phyloP scores from a whole-genome alignment of 2,329 filamentous ascomycete genomes.

The Blumeriella jaapii region DNA sequence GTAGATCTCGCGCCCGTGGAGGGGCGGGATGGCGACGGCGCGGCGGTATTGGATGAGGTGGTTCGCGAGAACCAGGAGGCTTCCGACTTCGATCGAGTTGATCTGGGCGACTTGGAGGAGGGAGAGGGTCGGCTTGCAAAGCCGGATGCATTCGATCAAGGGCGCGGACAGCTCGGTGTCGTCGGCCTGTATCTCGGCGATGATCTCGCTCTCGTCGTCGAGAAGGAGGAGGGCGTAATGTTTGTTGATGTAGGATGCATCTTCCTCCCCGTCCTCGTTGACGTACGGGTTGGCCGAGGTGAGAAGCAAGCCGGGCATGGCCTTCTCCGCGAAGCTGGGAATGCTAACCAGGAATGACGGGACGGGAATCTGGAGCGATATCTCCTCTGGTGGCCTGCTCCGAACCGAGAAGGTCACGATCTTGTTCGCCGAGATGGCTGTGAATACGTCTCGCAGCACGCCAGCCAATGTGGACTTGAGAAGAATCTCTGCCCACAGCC shows the following conservation, averaged over 20 bases:
- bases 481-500: constrained; percentile 60
- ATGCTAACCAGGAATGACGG: constrained; percentile 61
- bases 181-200: constrained; percentile 65
- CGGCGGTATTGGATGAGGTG: constrained; percentile 96
- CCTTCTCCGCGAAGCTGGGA: constrained; percentile 54
- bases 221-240: constrained; percentile 81
- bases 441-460: constrained; percentile 72
- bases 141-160: constrained; percentile 70
- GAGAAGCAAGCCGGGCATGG: constrained; percentile 69
- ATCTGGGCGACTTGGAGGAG: constrained; percentile 60
- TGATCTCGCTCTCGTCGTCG: constrained; percentile 64
- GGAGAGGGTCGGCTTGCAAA: constrained; percentile 58
- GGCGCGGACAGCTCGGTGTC: constrained; percentile 63
- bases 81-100: constrained; percentile 61
- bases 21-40: constrained; percentile 79
- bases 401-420: constrained; percentile 76
- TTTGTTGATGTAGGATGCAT: constrained; percentile 62
- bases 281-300: constrained; percentile 73
- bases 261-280: constrained; percentile 54
- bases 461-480: constrained; percentile 67
- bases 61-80: constrained; percentile 78
- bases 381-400: constrained; percentile 43
- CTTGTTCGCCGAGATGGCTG: constrained; percentile 69
- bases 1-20: constrained; percentile 83
- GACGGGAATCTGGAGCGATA: constrained; percentile 53